phyloP scores from a whole-genome alignment of 176 grass and related monocot genomes.

The sorghum (Sorghum bicolor) region DNA sequence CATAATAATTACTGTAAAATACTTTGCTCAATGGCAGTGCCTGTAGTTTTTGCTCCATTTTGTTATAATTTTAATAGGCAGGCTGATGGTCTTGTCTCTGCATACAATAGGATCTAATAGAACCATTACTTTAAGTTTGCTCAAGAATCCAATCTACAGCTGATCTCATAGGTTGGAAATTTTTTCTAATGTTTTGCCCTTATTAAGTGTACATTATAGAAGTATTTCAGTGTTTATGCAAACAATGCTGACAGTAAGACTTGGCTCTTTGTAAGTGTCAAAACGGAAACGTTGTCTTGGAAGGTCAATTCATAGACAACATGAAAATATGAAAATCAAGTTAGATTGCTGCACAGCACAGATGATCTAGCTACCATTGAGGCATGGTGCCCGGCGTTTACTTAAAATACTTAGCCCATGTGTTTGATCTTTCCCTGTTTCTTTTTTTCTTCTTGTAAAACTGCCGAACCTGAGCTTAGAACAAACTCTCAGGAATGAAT shows the following conservation, averaged over 20 bases:
- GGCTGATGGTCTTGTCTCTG: not conserved
- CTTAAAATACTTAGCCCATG: not conserved
- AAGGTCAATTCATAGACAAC: not conserved
- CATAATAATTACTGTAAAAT: not conserved
- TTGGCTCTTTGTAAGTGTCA: not conserved
- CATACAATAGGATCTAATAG: not conserved
- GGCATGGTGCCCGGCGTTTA: not conserved
- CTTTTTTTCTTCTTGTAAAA: not conserved
- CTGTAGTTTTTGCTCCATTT: not conserved
- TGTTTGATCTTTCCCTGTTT: not conserved
- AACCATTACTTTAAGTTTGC: not conserved
- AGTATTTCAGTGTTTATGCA: not conserved
- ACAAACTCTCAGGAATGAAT: not conserved
- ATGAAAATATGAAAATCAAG: not conserved
- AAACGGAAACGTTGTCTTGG: too few species aligned
- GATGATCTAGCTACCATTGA: not conserved
- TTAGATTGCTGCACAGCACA: not conserved
- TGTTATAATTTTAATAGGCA: not conserved
- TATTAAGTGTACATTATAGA: not conserved
- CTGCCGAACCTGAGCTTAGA: not conserved
- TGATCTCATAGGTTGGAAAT: not conserved
- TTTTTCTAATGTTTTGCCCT: not conserved
- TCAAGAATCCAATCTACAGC: not conserved
- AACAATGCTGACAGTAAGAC: not conserved
- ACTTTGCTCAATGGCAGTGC: not conserved